phyloP scores from a whole-genome alignment of 1,284 basidiomycete genomes.

The Boletus hoseneyae region DNA sequence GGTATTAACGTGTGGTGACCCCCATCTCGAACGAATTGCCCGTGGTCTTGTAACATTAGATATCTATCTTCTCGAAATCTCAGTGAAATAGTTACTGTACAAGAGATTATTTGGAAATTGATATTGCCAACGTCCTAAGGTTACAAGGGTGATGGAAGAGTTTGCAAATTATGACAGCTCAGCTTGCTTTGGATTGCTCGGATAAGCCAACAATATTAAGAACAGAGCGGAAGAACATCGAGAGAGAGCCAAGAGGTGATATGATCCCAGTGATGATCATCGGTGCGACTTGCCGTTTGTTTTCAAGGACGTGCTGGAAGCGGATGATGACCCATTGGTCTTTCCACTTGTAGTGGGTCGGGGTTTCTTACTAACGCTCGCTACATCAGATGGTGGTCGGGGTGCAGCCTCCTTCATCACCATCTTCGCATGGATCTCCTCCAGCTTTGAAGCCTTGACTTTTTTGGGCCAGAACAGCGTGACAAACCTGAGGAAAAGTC shows the following conservation, averaged over 20 bases:
- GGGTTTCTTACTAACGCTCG: conserved; percentile 49
- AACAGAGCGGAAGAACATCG: conserved; percentile 7
- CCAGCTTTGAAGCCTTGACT: conserved; percentile 86
- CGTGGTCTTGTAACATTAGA: conserved; percentile 29
- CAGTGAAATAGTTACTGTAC: conserved; percentile 10
- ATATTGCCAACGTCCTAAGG: conserved; percentile 17
- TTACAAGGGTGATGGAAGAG: conserved; percentile 24
- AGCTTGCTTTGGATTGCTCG: conserved; percentile 22
- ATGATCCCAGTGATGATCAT: conserved; percentile 18
- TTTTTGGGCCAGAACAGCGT: conserved; percentile 98
- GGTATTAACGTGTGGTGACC: neutral
- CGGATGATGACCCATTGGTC: conserved; percentile 41
- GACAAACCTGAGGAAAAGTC: conserved; percentile 61
- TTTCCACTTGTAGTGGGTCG: conserved; percentile 47
- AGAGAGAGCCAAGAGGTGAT: conserved; percentile 6
- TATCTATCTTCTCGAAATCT: conserved; percentile 6
- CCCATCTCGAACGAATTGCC: conserved; percentile 10
- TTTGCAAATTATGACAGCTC: conserved; percentile 27
- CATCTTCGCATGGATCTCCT: conserved; percentile 93
- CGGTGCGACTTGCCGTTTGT: conserved; percentile 34
- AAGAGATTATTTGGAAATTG: conserved; percentile 14
- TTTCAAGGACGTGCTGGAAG: conserved; percentile 33
- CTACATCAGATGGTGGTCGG: conserved; percentile 41
- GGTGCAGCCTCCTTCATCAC: conserved; percentile 75
- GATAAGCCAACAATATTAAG: conserved; percentile 23